These are phyloP conservation scores for Cryphonectria carpinicola DNA, from an alignment of 2,329 filamentous ascomycete species.

Conservation along the genomic window DNA sequence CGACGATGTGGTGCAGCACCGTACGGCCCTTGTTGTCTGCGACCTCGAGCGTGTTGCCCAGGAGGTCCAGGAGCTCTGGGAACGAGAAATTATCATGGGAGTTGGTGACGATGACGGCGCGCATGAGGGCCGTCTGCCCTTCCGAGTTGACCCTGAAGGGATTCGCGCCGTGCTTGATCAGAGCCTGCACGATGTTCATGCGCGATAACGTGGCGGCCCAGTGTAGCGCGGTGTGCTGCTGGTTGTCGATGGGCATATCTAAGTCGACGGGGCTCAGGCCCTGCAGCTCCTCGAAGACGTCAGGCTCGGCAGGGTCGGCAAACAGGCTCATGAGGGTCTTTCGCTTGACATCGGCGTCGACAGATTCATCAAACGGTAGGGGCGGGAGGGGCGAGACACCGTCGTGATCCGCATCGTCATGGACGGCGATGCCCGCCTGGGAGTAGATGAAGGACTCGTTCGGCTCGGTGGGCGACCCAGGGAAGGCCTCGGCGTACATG, in stretches of 20 bases:
- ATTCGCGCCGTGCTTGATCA: conserved; percentile 84
- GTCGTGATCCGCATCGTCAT: conserved; percentile 51
- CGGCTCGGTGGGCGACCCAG: conserved; percentile 77
- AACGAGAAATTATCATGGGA: conserved; percentile 91
- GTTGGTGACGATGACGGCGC: conserved; percentile 90
- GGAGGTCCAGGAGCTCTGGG: conserved; percentile 83
- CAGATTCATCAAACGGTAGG: conserved; percentile 61
- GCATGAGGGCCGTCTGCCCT: conserved; percentile 91
- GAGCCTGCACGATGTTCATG: conserved; percentile 76
- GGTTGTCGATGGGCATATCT: conserved; percentile 89
- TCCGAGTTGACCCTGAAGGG: conserved; percentile 86
- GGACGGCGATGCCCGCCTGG: conserved; percentile 50
- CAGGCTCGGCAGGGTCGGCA: conserved; percentile 67
- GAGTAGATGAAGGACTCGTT: conserved; percentile 79
- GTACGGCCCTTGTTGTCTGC: conserved; percentile 88
- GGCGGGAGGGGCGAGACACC: conserved; percentile 66
- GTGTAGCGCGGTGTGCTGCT: conserved; percentile 87
- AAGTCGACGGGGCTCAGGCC: conserved; percentile 79
- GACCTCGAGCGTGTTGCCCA: conserved; percentile 88
- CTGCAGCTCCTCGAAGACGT: conserved; percentile 76
- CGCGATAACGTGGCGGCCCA: conserved; percentile 95
- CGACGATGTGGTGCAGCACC: conserved; percentile 92
- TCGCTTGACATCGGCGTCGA: conserved; percentile 78
- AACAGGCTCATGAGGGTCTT: conserved; percentile 82
- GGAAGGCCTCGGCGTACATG: conserved; percentile 54